These are phyloP conservation scores for Ogataea kodamae DNA, from an alignment of 805 yeast genomes.

Conservation along the genomic window DNA sequence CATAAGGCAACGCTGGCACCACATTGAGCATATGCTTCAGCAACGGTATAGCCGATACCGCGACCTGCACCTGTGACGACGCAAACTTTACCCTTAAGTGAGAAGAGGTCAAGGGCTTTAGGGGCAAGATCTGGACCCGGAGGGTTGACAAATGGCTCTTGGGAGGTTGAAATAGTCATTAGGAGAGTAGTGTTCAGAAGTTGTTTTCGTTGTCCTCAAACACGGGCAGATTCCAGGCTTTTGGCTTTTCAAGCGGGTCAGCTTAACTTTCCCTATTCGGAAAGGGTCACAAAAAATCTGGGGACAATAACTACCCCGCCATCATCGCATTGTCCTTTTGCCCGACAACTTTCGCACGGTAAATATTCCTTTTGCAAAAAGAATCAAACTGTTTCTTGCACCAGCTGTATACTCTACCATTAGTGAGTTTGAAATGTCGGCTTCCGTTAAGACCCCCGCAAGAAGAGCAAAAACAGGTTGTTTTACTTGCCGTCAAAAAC, in stretches of 20 bases:
- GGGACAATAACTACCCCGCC: slow-evolving; percentile 21
- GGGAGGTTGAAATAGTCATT: slow-evolving; percentile 1
- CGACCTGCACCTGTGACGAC: slow-evolving; percentile 41
- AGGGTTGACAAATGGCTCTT: slow-evolving; percentile 7
- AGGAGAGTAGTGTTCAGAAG: too few species aligned
- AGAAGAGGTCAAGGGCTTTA: slow-evolving; percentile 43
- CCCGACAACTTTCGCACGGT: slow-evolving; percentile 1
- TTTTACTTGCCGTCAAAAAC: slow-evolving; percentile 48
- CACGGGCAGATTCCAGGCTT: too few species aligned
- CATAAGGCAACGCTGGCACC: slow-evolving; percentile 43
- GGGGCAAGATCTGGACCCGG: slow-evolving; percentile 51
- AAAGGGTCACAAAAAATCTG: slow-evolving; percentile 5
- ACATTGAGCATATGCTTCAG: slow-evolving; percentile 42
- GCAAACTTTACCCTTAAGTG: slow-evolving; percentile 41
- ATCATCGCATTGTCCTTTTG: too few species aligned
- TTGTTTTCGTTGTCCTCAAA: too few species aligned
- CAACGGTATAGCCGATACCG: slow-evolving; percentile 40
- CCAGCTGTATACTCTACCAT: too few species aligned
- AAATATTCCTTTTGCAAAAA: slow-evolving; percentile 1
- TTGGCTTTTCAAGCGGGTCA: too few species aligned
- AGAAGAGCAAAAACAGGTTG: slow-evolving; percentile 38
- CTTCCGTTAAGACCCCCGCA: neutral
- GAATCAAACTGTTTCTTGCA: too few species aligned
- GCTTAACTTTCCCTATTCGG: slow-evolving; percentile 1
- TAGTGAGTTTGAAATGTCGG: too few species aligned